Conservation (phyloP, 345 rosid species). For the Noccaea bulbosa region DNA sequence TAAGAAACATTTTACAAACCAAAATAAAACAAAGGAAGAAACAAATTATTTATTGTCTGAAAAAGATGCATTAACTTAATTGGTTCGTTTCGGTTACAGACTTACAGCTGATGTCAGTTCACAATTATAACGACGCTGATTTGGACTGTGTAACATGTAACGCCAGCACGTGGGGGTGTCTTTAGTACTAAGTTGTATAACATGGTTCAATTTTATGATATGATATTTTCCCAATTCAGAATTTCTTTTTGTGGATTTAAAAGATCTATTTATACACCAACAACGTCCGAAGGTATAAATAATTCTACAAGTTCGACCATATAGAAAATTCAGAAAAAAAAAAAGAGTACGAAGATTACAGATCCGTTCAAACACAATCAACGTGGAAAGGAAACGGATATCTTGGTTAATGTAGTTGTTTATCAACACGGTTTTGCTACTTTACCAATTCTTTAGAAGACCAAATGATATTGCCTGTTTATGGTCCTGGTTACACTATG, state of each 20-base stretch:
- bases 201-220: not conserved
- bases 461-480: not conserved
- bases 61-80: slow-evolving; percentile 20
- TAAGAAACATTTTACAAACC: not conserved
- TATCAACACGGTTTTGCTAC: not conserved
- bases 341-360: not conserved
- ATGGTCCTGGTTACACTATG: not conserved
- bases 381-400: slow-evolving; percentile 1
- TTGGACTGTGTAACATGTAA: slow-evolving; percentile 37
- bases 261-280: not conserved
- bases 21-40: not conserved
- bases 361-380: not conserved
- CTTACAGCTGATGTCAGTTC: slow-evolving; percentile 33
- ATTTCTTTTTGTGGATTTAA: not conserved
- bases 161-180: slow-evolving; percentile 33
- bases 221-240: not conserved
- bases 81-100: slow-evolving; percentile 34
- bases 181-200: not conserved
- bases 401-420: not conserved
- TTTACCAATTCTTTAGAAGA: not conserved
- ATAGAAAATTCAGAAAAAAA: no score
- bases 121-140: slow-evolving; percentile 39
- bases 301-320: no score
- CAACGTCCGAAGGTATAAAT: not conserved
- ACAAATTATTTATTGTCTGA: not conserved